phyloP scores from a whole-genome alignment of 106 monocot species.

The Narthecium ossifragum region DNA sequence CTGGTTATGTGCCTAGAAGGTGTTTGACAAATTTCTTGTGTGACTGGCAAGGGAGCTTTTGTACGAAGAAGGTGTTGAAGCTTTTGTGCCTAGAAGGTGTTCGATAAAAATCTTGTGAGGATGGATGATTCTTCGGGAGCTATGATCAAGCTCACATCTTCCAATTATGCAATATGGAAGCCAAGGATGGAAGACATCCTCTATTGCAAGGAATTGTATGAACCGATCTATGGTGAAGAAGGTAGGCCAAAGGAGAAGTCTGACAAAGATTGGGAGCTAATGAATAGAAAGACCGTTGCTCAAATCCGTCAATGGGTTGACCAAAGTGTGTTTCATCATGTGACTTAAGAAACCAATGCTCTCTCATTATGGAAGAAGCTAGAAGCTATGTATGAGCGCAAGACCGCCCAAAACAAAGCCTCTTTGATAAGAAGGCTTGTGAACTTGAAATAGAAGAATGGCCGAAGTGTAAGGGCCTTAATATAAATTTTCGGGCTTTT shows the following conservation, averaged over 20 bases:
- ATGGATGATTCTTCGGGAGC: no score
- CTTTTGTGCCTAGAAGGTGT: no score
- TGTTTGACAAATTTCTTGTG: no score
- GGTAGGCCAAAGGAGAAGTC: background rate
- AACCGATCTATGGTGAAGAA: background rate
- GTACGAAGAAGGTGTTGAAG: no score
- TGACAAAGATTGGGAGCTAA: background rate
- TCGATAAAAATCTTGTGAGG: no score
- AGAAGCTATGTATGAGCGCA: background rate
- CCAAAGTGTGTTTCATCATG: conserved; percentile 2
- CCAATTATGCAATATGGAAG: conserved; percentile 1
- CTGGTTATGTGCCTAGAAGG: no score
- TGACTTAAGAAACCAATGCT: background rate
- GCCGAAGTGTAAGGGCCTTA: no score
- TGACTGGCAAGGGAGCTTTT: no score
- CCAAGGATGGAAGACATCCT: background rate
- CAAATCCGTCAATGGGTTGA: background rate
- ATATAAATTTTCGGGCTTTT: no score
- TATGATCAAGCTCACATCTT: no score
- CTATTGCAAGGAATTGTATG: background rate
- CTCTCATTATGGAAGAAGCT: background rate
- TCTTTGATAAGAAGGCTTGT: background rate
- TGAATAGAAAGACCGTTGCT: background rate
- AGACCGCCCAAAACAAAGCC: background rate
- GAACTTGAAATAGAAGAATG: conserved; percentile 1